Evolutionary conservation across 2,329 filamentous ascomycete genomes (phyloP), one percentile per base, ranked within the genome.

Genomic region (Pseudogymnoascus sp.): DNA sequence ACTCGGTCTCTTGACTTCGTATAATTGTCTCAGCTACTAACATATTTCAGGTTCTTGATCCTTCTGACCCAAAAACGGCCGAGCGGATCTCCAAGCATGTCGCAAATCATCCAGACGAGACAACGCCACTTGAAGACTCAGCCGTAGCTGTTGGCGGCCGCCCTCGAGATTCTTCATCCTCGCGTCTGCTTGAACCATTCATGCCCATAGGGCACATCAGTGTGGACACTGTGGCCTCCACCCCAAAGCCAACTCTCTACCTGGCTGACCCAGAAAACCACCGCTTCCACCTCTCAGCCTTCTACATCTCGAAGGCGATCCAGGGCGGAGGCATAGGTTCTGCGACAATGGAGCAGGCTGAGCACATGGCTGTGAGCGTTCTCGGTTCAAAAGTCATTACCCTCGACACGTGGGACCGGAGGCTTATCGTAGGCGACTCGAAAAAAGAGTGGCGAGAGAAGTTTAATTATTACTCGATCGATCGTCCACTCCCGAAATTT

Each of bases 161-260:
- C 58, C 35, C 63, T 11, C 61, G 67, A 25, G 57, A 58, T 38
- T 41, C 37, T 14, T 58, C 65, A 14, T 62, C 66, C 5, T 39
- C 20, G 1, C 58, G 25, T 39, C 39, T 15, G 2, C 33, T 25
- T 6, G 33, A 5, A 9, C 33, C 57, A n/a, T 69, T 70, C 35
- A 62, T 64, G 8, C 68, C 68, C 6, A 53, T 70, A 7, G 68
- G 68, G n/a, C 68, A 70, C 57, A 66, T 70, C 25, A 67, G 60
- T 39, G 60, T 70, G 0, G 66, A 65, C 20, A 35, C 63, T 4
- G 22, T 57, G 1, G 61, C 63, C 28, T 58, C 57, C 33, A 58
- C 57, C 18, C 36, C 36, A 2, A 11, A 37, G 33, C 39, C 61
- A 7, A 58, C 65, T 22, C 18, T 47, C 9, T 59, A 58, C 18